Evolutionary conservation across 768 basidiomycete species (phyloP).

Genomic region (Amanita exitialis): DNA sequence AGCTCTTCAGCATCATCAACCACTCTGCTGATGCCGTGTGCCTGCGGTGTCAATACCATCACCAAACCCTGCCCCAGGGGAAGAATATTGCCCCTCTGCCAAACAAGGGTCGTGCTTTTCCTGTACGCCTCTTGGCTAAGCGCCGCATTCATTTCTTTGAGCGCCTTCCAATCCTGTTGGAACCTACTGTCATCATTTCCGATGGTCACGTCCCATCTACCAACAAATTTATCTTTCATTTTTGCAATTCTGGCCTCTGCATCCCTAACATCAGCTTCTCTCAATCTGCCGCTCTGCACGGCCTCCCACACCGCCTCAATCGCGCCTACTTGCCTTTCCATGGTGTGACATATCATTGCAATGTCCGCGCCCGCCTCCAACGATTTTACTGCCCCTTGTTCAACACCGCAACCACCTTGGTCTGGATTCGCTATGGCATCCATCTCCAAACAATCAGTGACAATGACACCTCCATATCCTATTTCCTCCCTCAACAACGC

Average conservation of each 20-base stretch:
- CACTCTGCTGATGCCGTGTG: conserved; percentile 49
- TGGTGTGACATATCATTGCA: conserved; percentile 67
- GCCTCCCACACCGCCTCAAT: conserved; percentile 43
- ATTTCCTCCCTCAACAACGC: conserved; percentile 41
- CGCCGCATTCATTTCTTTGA: conserved; percentile 27
- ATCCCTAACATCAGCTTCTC: conserved; percentile 23
- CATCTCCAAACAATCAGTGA: conserved; percentile 75
- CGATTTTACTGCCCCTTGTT: conserved; percentile 44
- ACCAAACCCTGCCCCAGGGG: conserved; percentile 22
- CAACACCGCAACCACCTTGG: conserved; percentile 33
- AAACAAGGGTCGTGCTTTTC: conserved; percentile 35
- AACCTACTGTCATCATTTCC: not conserved
- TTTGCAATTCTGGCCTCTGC: conserved; percentile 36
- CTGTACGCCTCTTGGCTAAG: conserved; percentile 40
- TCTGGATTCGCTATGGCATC: conserved; percentile 48
- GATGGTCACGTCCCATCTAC: conserved; percentile 25
- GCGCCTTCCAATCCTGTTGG: conserved; percentile 17
- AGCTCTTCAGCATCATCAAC: conserved; percentile 47
- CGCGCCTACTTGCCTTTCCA: conserved; percentile 41
- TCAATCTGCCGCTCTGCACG: conserved; percentile 31
- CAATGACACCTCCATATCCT: conserved; percentile 47
- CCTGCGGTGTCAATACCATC: conserved; percentile 45
- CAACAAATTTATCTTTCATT: conserved; percentile 43
- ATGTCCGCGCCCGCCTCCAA: conserved; percentile 59
- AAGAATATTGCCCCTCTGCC: conserved; percentile 24